Evolutionary conservation across 805 yeast species (phyloP).

Genomic region (Spathaspora gorwiae): DNA sequence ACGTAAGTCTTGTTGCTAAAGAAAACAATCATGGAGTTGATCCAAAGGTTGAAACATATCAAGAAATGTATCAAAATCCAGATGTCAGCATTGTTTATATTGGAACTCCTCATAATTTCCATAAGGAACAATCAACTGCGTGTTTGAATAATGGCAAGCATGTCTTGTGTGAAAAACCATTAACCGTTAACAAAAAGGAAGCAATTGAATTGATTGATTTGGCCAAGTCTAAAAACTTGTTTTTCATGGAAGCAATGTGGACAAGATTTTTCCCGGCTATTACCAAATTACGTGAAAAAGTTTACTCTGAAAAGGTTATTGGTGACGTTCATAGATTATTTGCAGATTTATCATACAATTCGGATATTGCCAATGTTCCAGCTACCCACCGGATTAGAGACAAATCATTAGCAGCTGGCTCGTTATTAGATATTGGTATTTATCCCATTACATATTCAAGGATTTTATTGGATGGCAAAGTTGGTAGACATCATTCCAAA

Average conservation of each 20-base stretch:
- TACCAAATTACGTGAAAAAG: slow-evolving; percentile 23
- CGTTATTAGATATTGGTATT: slow-evolving; percentile 52
- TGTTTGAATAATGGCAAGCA: slow-evolving; percentile 45
- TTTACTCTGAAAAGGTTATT: slow-evolving; percentile 36
- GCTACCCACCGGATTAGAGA: slow-evolving; percentile 35
- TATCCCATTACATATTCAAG: slow-evolving; percentile 47
- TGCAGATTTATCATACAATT: slow-evolving; percentile 40
- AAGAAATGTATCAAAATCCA: slow-evolving; percentile 39
- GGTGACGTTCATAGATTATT: slow-evolving; percentile 45
- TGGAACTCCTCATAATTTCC: slow-evolving; percentile 53
- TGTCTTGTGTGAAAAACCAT: slow-evolving; percentile 54
- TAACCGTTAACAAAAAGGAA: slow-evolving; percentile 45
- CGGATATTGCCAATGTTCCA: slow-evolving; percentile 28
- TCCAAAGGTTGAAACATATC: slow-evolving; percentile 30
- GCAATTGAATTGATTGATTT: slow-evolving; percentile 36
- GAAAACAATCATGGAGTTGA: slow-evolving; percentile 23
- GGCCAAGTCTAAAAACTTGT: slow-evolving; percentile 41
- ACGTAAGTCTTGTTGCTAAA: slow-evolving; percentile 10
- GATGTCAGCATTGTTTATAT: slow-evolving; percentile 48
- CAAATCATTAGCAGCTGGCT: slow-evolving; percentile 51
- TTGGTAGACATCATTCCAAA: slow-evolving; percentile 24
- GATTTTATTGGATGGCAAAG: slow-evolving; percentile 30
- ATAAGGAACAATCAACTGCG: slow-evolving; percentile 40
- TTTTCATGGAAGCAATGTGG: slow-evolving; percentile 61
- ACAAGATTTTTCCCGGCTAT: slow-evolving; percentile 50